A percentile compares a stretch with the other conserved stretches of the same genome.
These are phyloP conservation scores for Phalaenopsis equestris DNA, from an alignment of 106 monocot genomes.

Conservation along the genomic window DNA sequence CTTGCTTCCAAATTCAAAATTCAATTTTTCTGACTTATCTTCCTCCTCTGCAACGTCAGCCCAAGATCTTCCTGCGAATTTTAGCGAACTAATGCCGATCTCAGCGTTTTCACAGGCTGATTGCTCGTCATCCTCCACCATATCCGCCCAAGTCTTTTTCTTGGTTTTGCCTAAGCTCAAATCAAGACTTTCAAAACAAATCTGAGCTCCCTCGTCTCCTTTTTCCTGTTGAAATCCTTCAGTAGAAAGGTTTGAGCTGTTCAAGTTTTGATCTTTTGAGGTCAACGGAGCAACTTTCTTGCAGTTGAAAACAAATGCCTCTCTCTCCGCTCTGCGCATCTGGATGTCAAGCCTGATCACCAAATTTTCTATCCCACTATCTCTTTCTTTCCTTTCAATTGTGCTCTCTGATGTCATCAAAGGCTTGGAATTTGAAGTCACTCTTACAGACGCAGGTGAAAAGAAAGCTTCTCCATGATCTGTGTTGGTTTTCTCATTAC, in stretches of 20 bases:
- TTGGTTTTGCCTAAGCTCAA: neutral
- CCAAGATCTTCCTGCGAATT: neutral
- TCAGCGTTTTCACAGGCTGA: neutral
- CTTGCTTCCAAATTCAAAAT: neutral
- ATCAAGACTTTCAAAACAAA: neutral
- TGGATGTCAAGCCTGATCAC: constrained; percentile 7
- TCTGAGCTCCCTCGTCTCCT: neutral
- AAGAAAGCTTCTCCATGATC: neutral
- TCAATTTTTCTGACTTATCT: too few relatives aligned
- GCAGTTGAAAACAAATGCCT: neutral
- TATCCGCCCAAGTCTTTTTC: constrained; percentile 8
- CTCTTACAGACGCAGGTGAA: neutral
- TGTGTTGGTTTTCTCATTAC: neutral
- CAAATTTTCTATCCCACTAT: neutral
- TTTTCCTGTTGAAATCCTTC: neutral
- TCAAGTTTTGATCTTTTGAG: neutral
- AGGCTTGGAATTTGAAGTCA: neutral
- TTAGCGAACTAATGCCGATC: too few relatives aligned
- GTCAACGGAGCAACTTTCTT: neutral
- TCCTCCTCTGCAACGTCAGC: too few relatives aligned
- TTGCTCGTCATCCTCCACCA: constrained; percentile 4
- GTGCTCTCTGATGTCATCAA: neutral
- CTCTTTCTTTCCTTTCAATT: neutral
- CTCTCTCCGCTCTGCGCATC: neutral
- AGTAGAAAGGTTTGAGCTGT: neutral